These are phyloP conservation scores for Ophiognomonia clavigignenti-juglandacearum DNA, from an alignment of 2,329 filamentous ascomycete genomes.

Conservation along the genomic window DNA sequence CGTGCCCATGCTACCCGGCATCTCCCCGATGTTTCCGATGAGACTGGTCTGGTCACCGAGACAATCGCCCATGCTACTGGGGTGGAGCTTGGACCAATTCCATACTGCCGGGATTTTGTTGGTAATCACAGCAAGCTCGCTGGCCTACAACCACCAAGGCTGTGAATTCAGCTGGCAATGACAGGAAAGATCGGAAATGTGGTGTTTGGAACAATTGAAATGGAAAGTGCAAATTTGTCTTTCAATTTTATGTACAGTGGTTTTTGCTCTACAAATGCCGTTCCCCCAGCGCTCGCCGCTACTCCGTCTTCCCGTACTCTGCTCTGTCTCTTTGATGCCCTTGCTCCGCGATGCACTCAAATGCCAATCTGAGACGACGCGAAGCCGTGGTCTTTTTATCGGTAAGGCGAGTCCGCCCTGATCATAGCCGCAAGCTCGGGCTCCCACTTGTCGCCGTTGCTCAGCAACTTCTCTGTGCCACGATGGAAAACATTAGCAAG, in stretches of 20 bases:
- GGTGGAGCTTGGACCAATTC: slow-evolving; percentile 12
- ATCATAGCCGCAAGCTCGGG: slow-evolving; percentile 90
- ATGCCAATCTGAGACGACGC: not conserved
- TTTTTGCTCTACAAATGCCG: not conserved
- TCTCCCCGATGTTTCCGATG: too few relatives aligned
- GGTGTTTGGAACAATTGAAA: not conserved
- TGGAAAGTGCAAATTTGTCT: not conserved
- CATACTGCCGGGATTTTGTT: not conserved
- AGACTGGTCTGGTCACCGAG: too few relatives aligned
- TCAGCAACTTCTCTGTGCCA: slow-evolving; percentile 67
- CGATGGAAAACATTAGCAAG: slow-evolving; percentile 20
- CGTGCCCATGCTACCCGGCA: too few relatives aligned
- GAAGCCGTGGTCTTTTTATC: slow-evolving; percentile 48
- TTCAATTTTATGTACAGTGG: not conserved
- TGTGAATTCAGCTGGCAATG: too few relatives aligned
- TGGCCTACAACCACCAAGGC: too few relatives aligned
- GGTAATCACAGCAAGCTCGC: not conserved
- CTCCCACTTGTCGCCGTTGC: slow-evolving; percentile 96
- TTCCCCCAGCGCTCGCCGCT: not conserved
- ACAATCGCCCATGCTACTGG: too few relatives aligned
- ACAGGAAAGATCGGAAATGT: too few relatives aligned
- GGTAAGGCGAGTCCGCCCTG: slow-evolving; percentile 88
- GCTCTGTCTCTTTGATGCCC: not conserved
- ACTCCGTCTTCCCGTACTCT: too few relatives aligned
- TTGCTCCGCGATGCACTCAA: not conserved